Evolutionary conservation across 352 stramenopile species (phyloP).

Genomic region (Phytophthora agathidicida): DNA sequence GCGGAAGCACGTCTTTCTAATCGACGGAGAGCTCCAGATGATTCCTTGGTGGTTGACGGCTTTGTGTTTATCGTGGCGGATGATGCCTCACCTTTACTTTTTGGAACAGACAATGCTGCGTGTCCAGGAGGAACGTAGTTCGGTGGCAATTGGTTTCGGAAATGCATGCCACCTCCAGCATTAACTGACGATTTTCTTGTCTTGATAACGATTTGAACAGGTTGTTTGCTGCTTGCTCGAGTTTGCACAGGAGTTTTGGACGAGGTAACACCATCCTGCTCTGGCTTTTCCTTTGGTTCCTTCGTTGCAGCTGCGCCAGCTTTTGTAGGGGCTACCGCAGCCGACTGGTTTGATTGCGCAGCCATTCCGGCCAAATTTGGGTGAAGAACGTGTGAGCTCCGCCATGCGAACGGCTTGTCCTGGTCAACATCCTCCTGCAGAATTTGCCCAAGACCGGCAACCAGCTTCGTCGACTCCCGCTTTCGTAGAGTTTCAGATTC

Average conservation of each 20-base stretch:
- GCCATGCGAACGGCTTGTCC: constrained; percentile 25
- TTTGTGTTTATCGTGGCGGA: not conserved
- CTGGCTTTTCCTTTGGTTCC: not conserved
- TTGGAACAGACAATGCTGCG: constrained; percentile 11
- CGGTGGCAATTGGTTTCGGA: constrained; percentile 67
- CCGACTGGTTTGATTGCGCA: constrained; percentile 16
- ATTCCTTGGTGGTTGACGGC: constrained; percentile 4
- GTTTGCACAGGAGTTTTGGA: not conserved
- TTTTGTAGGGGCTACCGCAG: not conserved
- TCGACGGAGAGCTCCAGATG: not conserved
- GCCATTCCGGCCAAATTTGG: constrained; percentile 14
- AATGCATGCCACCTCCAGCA: constrained; percentile 65
- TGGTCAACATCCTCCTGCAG: constrained; percentile 24
- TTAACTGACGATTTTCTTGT: constrained; percentile 28
- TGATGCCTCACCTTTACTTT: constrained; percentile 11
- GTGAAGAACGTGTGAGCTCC: constrained; percentile 13
- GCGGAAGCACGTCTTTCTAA: constrained; percentile 11
- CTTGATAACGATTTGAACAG: constrained; percentile 34
- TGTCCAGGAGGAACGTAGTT: constrained; percentile 56
- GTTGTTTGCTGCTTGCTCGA: constrained; percentile 5
- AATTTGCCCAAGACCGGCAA: constrained; percentile 50
- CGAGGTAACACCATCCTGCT: not conserved
- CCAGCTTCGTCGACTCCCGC: constrained; percentile 63
- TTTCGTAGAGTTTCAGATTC: constrained; percentile 73
- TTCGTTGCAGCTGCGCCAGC: not conserved